Conservation (phyloP, 2,329 filamentous ascomycete genomes). For the Diaporthe nobilis region DNA sequence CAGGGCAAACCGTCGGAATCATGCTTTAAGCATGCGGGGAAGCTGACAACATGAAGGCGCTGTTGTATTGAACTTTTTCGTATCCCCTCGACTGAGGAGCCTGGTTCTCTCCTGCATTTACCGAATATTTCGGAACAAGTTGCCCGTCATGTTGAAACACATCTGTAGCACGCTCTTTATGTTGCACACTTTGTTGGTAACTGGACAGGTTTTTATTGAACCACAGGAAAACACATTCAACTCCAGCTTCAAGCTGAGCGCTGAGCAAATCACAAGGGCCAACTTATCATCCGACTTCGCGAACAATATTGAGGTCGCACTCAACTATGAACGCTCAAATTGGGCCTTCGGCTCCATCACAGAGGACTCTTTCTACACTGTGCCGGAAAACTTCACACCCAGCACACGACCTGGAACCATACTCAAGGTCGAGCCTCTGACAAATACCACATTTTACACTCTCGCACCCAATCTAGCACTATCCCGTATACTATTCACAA, state of each 20-base stretch:
- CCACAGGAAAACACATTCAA: constrained; percentile 45
- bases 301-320: constrained; percentile 44
- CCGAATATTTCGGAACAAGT: not conserved
- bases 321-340: constrained; percentile 51
- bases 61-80: not conserved
- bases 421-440: constrained; percentile 56
- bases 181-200: not conserved
- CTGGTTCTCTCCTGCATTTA: not conserved
- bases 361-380: constrained; percentile 58
- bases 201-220: not conserved
- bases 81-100: not conserved
- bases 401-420: constrained; percentile 52
- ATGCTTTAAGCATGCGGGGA: not conserved
- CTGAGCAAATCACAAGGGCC: constrained; percentile 45
- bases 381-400: constrained; percentile 44
- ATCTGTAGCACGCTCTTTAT: not conserved
- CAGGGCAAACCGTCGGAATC: not conserved
- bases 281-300: constrained; percentile 44
- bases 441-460: constrained; percentile 55
- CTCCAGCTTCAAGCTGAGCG: constrained; percentile 48
- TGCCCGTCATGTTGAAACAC: not conserved
- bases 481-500: constrained; percentile 64
- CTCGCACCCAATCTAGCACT: constrained; percentile 58
- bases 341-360: constrained; percentile 51
- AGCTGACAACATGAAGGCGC: not conserved